Conservation (phyloP, 176 grass and related monocot genomes). For the Elymus sibiricus region DNA sequence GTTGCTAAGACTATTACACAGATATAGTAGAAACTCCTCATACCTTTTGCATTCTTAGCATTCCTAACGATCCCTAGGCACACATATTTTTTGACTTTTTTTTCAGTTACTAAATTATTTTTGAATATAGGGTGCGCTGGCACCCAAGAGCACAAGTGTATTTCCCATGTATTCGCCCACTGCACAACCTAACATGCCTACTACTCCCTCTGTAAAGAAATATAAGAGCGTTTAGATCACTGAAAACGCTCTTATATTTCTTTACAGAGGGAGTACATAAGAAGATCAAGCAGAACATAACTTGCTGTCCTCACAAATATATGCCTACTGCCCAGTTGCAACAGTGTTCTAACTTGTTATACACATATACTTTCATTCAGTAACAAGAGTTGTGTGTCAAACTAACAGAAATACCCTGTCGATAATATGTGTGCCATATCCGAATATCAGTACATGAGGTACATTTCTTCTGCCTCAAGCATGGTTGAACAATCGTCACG, state of each 20-base stretch:
- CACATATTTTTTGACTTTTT: too few species aligned
- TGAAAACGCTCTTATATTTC: too few species aligned
- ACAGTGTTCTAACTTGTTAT: background rate
- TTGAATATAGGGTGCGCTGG: too few species aligned
- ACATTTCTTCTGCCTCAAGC: background rate
- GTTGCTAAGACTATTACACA: background rate
- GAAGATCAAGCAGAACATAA: background rate
- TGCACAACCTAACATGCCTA: background rate
- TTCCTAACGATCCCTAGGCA: background rate
- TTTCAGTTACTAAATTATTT: background rate
- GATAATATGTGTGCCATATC: background rate
- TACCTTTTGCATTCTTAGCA: background rate
- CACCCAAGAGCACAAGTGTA: too few species aligned
- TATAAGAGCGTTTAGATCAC: too few species aligned
- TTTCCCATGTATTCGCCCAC: background rate
- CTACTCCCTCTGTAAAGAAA: too few species aligned
- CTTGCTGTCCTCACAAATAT: background rate
- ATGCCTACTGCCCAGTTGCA: background rate
- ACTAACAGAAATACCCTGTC: background rate
- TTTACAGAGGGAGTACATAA: too few species aligned
- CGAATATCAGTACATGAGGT: background rate
- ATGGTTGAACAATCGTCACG: background rate
- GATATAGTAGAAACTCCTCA: background rate
- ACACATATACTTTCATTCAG: background rate
- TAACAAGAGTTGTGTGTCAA: background rate